These are phyloP conservation scores for Saccharomyces eubayanus DNA, from an alignment of 805 yeast genomes.

Conservation along the genomic window DNA sequence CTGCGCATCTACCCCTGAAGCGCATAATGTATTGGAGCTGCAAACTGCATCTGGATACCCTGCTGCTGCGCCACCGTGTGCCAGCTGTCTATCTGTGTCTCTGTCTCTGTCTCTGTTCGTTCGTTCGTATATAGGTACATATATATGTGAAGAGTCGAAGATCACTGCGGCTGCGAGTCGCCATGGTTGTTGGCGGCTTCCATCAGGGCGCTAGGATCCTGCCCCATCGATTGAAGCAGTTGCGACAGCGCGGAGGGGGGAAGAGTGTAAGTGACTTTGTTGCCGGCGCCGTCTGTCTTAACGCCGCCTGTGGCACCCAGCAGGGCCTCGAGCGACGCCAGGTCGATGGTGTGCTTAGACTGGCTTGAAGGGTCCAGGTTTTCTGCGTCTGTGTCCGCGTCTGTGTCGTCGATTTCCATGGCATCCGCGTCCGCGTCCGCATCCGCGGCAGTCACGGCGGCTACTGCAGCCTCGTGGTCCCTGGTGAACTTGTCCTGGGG, in stretches of 20 bases:
- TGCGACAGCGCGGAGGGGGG: not conserved
- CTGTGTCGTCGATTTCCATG: slow-evolving; percentile 26
- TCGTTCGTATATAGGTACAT: not conserved
- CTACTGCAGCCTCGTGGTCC: slow-evolving; percentile 8
- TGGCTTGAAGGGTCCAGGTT: slow-evolving; percentile 7
- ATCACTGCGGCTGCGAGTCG: not conserved
- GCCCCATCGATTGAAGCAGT: not conserved
- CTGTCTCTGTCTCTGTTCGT: not conserved
- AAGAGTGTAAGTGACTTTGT: not conserved
- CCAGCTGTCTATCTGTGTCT: not conserved
- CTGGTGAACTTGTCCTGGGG: slow-evolving; percentile 20
- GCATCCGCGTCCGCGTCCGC: slow-evolving; percentile 6
- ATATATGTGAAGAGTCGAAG: not conserved
- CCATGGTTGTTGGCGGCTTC: not conserved
- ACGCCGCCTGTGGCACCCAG: slow-evolving; percentile 20
- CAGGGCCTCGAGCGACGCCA: slow-evolving; percentile 25
- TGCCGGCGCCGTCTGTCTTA: not conserved
- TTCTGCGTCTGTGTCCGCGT: slow-evolving; percentile 32
- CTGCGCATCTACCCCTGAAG: not conserved
- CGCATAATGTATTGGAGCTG: not conserved
- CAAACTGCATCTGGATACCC: not conserved
- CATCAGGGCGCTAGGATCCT: not conserved
- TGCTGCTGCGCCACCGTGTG: not conserved
- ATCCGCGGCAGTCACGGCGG: slow-evolving; percentile 12
- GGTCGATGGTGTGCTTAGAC: slow-evolving; percentile 15